Evolutionary conservation across 2,329 filamentous ascomycete genomes (phyloP).

Genomic region (Diaporthe helianthi): DNA sequence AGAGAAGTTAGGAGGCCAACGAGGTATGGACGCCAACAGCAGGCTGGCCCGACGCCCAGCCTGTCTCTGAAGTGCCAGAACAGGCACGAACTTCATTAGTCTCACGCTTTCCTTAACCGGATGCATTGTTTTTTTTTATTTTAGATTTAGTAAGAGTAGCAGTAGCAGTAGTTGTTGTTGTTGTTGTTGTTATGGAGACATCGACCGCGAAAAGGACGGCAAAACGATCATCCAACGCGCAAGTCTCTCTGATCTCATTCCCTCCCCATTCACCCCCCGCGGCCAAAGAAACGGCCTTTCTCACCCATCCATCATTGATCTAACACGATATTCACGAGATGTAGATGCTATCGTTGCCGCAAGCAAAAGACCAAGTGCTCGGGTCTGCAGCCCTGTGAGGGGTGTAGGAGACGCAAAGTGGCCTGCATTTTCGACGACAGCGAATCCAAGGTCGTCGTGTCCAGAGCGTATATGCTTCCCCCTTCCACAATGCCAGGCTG

Average conservation of each 20-base stretch:
- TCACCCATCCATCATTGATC: background rate
- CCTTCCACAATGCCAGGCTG: slow-evolving; percentile 14
- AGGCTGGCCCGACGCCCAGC: background rate
- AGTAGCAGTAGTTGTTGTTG: background rate
- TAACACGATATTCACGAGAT: slow-evolving; percentile 51
- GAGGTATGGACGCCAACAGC: too few species aligned
- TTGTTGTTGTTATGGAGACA: slow-evolving; percentile 15
- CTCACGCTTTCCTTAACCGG: background rate
- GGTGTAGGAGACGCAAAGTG: slow-evolving; percentile 52
- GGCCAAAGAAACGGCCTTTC: too few species aligned
- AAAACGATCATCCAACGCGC: slow-evolving; percentile 38
- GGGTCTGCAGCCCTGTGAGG: slow-evolving; percentile 50
- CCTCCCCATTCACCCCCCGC: background rate
- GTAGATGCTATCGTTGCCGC: slow-evolving; percentile 52
- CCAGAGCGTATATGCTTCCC: slow-evolving; percentile 47
- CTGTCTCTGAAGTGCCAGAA: background rate
- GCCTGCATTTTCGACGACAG: slow-evolving; percentile 52
- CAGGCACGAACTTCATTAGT: background rate
- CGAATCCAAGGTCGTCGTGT: slow-evolving; percentile 58
- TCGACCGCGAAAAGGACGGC: slow-evolving; percentile 21
- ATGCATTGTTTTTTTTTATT: too few species aligned
- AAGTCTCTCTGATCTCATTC: slow-evolving; percentile 22
- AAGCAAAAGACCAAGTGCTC: slow-evolving; percentile 55
- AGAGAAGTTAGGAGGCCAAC: background rate
- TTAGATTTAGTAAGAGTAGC: too few species aligned